Percentiles rank a stretch among this genome's conserved stretches.
Conservation (phyloP, 225 moss, liverwort and hornwort species). For the Climacium dendroides region DNA sequence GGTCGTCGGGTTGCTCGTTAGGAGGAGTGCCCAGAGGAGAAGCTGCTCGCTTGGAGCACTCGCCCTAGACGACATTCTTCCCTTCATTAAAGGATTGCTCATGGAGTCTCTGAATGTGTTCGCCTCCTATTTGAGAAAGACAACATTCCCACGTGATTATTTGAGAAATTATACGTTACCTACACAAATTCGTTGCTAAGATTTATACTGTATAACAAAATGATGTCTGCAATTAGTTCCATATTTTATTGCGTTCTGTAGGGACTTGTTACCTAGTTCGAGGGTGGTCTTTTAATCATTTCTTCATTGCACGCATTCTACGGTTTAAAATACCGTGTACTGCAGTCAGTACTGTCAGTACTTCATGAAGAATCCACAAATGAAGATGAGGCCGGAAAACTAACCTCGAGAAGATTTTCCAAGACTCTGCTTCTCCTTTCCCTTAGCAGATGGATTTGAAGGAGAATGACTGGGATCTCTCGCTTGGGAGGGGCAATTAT, state of each 20-base stretch:
- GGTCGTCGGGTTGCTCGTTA: neutral
- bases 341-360: neutral
- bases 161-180: neutral
- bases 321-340: neutral
- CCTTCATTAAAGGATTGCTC: neutral
- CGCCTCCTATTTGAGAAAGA: neutral
- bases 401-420: neutral
- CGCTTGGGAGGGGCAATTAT: neutral
- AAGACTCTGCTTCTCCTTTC: neutral
- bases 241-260: neutral
- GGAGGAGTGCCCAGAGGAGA: no score
- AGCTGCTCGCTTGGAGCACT: neutral
- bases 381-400: neutral
- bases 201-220: neutral
- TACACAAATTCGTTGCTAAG: neutral
- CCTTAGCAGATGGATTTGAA: neutral
- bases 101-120: neutral
- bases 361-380: neutral
- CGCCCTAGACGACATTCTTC: neutral
- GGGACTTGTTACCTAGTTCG: neutral
- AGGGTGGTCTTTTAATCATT: neutral
- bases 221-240: no score
- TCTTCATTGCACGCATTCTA: neutral
- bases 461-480: neutral
- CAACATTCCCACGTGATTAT: neutral